phyloP scores from a whole-genome alignment of 441 rosid genomes.

The Erodium moschatum region DNA sequence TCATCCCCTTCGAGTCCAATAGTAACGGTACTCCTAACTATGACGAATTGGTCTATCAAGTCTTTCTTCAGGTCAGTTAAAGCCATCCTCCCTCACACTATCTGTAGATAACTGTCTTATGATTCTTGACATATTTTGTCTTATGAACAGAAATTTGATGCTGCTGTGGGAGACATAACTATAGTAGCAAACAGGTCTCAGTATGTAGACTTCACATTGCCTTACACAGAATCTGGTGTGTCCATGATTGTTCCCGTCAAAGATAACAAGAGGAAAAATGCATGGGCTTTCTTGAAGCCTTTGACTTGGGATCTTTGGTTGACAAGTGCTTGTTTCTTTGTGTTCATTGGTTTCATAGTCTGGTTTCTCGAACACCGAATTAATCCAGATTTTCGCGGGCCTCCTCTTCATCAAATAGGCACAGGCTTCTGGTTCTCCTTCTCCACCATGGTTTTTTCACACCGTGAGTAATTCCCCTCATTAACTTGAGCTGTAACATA shows the following conservation, averaged over 20 bases:
- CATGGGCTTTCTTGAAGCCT: conserved; percentile 48
- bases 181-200: conserved; percentile 37
- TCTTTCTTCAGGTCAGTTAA: conserved; percentile 31
- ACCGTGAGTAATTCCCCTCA: conserved; percentile 33
- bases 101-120: not conserved
- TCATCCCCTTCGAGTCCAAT: conserved; percentile 26
- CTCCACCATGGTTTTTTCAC: conserved; percentile 59
- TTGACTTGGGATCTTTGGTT: conserved; percentile 50
- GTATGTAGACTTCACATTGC: conserved; percentile 51
- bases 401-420: conserved; percentile 34
- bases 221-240: conserved; percentile 47
- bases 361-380: conserved; percentile 54
- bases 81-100: too few species aligned
- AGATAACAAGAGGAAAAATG: conserved; percentile 25
- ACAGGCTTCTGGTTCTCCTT: conserved; percentile 60
- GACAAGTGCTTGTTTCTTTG: conserved; percentile 30
- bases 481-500: not conserved
- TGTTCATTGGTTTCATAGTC: conserved; percentile 39
- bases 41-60: conserved; percentile 36
- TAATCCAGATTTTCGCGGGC: conserved; percentile 53
- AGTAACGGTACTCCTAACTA: conserved; percentile 27
- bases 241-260: conserved; percentile 34
- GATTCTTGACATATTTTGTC: not conserved
- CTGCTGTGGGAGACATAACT: conserved; percentile 49
- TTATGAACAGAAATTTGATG: conserved; percentile 33